Base-by-base conservation (phyloP, 169 alveolate genomes). In the Theileria parva region DNA sequence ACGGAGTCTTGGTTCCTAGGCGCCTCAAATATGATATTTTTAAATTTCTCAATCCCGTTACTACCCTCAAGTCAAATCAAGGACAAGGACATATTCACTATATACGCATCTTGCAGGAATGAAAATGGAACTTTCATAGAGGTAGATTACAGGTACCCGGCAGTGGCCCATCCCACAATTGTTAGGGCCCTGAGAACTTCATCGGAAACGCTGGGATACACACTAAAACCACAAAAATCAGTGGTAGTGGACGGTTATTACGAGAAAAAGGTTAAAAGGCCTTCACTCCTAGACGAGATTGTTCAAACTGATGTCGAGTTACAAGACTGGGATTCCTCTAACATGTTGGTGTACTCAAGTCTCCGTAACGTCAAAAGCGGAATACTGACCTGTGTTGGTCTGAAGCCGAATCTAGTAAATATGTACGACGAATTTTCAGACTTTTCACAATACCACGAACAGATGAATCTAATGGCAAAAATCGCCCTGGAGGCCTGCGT, bases 91-190 rank as follows among this genome's bases (percentile, higher is more conserved):
- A 65, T 78, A 21, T 78, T 71, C 23, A 65, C 71, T 32, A 34
- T 57, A 50, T 78, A 78, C 73, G 86, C 74, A 32, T 17, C 68
- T 60, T 27, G 70, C 65, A 67, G 79, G 71, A 69, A 69, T n/a
- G 86, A 78, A 64, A 8, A 57, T 27, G 37, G 67, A 28, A 25
- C 79, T 9, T 39, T 25, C 21, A 32, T 23, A 27, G 86, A 78
- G 3, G 50, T 69, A 34, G 78, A 67, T 61, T 7, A 39, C 55
- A 71, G 79, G 12, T 78, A 32, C 86, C 86, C 86, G 0, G 78
- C 86, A 9, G 86, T 37, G 50, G 86, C 86, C 34, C 75, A 78
- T 71, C 86, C 86, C 21, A 61, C 64, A 12, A 78, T 78, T 39
- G 78, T 78, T n/a, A 77, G 72, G 65, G 77, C 86, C 39, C 86